phyloP scores from a whole-genome alignment of 78 protist genomes.

The Isochrysis galbana region DNA sequence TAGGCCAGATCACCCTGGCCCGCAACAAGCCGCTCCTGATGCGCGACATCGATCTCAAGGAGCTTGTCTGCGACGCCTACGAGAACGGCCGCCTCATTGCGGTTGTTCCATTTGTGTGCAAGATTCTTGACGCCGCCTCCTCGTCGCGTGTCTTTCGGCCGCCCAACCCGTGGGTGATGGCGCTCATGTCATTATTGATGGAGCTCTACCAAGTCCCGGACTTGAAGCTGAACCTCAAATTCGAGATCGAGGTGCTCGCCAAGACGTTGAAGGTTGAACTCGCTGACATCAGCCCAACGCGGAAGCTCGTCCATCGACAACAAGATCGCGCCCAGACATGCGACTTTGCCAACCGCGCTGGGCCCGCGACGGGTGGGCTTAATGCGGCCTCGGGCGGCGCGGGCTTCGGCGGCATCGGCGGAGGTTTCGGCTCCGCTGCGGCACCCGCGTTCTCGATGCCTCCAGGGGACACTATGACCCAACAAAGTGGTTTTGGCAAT shows the following conservation, averaged over 20 bases:
- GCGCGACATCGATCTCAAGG: slow-evolving; percentile 84
- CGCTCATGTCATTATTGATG: slow-evolving; percentile 75
- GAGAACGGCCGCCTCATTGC: slow-evolving; percentile 71
- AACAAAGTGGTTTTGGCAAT: background rate
- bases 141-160: slow-evolving; percentile 70
- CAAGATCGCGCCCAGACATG: background rate
- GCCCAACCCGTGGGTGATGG: slow-evolving; percentile 96
- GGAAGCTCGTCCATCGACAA: background rate
- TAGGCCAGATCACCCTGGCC: slow-evolving; percentile 91
- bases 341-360: background rate
- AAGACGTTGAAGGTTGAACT: slow-evolving; percentile 76
- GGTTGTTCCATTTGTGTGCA: slow-evolving; percentile 91
- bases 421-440: background rate
- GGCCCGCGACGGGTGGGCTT: background rate
- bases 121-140: slow-evolving; percentile 75
- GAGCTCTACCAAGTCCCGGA: slow-evolving; percentile 77
- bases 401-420: too few species aligned
- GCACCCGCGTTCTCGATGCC: background rate
- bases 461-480: background rate
- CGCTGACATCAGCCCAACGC: slow-evolving; percentile 22
- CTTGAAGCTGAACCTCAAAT: slow-evolving; percentile 85
- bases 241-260: slow-evolving; percentile 93
- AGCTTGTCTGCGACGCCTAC: slow-evolving; percentile 83
- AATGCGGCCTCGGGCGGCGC: background rate
- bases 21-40: slow-evolving; percentile 90